Evolutionary conservation across 306 rosid species (phyloP), one percentile per base, ranked within the genome.

Genomic region (Canavalia ensiformis): DNA sequence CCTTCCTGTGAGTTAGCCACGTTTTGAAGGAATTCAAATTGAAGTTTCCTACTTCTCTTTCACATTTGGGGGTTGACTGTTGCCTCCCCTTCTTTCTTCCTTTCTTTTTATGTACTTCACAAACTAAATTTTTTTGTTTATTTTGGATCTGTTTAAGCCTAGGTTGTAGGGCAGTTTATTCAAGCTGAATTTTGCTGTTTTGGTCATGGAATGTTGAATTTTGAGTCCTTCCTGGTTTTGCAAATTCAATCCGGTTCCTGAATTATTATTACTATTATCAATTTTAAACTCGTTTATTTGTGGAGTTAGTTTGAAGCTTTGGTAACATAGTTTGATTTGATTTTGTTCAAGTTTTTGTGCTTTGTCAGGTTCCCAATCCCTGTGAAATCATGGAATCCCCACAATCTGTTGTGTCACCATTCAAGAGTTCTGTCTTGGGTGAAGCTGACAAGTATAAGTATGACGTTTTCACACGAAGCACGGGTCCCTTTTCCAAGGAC

Each of bases 321-420:
- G 9, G 8, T 64, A 71, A 81, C 68, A 69, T 74, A 50, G 75
- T 2, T 50, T 76, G 52, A 41, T 54, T 76, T 67, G 42, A 59
- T 68, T 73, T 81, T 69, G 60, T 11, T 67, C 39, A 79, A 68
- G 60, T 35, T 83, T 11, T 60, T 74, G 72, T 84, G 72, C 46
- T 84, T 75, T 81, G 52, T 4, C 84, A 86, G 94, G 87, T 88
- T 82, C 44, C 33, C 41, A 33, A 54, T 59, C 25, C 29, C 44
- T 83, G 68, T 74, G 68, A 47, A 80, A 59, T 66, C 89, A 92
- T 95, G 99, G 97, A 93, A n/a, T 93, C 98, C 41, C 99, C 99
- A 41, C 97, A 91, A 82, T 93, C 97, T 60, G 91, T 91, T 56
- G 94, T 91, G 66, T 95, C 98, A 59, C 96, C 98, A 57, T 81